phyloP scores from a whole-genome alignment of 2,329 filamentous ascomycete genomes.

The Fusarium sambucinum region DNA sequence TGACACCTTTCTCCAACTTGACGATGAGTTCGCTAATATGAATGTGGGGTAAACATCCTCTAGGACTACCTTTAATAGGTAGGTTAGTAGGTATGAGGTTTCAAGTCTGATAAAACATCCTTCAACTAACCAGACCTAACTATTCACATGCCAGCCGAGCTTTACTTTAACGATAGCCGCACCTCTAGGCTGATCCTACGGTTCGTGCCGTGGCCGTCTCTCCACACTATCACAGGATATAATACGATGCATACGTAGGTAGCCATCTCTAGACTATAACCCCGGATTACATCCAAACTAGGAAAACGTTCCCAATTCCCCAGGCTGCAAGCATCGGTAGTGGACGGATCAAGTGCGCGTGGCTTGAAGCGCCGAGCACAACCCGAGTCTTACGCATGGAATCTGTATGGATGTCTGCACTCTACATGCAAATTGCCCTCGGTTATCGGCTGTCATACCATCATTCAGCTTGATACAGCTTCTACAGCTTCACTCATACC shows the following conservation, averaged over 20 bases:
- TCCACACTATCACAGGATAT: slow-evolving; percentile 20
- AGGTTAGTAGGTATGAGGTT: background rate
- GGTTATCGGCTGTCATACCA: slow-evolving; percentile 20
- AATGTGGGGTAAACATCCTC: slow-evolving; percentile 21
- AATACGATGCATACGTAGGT: background rate
- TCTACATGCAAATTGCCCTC: slow-evolving; percentile 7
- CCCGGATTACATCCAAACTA: slow-evolving; percentile 10
- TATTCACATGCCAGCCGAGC: slow-evolving; percentile 32
- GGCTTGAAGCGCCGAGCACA: slow-evolving; percentile 33
- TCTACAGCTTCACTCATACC: slow-evolving; percentile 1
- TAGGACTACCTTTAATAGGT: slow-evolving; percentile 7
- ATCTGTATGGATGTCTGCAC: background rate
- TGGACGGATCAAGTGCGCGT: slow-evolving; percentile 33
- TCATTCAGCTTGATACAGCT: background rate
- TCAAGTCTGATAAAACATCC: background rate
- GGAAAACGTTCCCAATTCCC: slow-evolving; percentile 3
- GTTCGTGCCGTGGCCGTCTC: slow-evolving; percentile 13
- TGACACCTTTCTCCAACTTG: slow-evolving; percentile 7
- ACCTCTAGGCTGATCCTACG: slow-evolving; percentile 1
- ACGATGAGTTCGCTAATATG: slow-evolving; percentile 10
- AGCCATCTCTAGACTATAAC: slow-evolving; percentile 10
- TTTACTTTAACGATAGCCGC: background rate
- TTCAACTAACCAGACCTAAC: background rate
- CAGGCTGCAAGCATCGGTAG: slow-evolving; percentile 14
- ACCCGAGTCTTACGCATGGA: slow-evolving; percentile 9